Evolutionary conservation across 345 rosid genomes (phyloP).

Genomic region (Dovyalis caffra): DNA sequence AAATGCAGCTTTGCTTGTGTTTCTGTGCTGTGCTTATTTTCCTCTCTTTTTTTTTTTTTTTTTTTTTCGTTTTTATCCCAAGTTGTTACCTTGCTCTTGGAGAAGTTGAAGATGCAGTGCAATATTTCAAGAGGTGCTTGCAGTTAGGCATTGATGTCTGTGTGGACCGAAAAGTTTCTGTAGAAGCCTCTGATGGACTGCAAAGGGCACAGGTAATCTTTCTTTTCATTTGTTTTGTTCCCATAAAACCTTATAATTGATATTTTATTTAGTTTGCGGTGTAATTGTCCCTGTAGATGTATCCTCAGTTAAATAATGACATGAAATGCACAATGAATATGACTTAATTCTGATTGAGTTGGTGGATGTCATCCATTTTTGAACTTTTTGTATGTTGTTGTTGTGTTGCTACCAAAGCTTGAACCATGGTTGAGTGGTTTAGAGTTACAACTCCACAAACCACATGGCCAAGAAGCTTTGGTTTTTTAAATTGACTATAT

Average conservation of each 20-base stretch:
- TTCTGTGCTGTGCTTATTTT: conserved; percentile 16
- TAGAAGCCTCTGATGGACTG: conserved; percentile 94
- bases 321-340: neutral
- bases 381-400: neutral
- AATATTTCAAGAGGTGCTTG: conserved; percentile 71
- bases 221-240: neutral
- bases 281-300: neutral
- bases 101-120: conserved; percentile 78
- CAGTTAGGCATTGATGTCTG: conserved; percentile 70
- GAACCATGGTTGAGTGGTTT: neutral
- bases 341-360: neutral
- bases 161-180: conserved; percentile 72
- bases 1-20: neutral
- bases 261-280: neutral
- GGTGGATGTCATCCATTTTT: neutral
- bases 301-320: neutral
- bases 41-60: conserved; percentile 12
- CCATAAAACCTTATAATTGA: neutral
- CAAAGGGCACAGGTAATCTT: conserved; percentile 73
- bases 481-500: neutral
- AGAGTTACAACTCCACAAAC: neutral
- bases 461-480: neutral
- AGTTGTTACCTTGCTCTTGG: conserved; percentile 96
- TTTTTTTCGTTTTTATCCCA: conserved; percentile 23
- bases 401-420: neutral